Evolutionary conservation across 1,284 basidiomycete species (phyloP).

Genomic region (Ceratobasidium sp.): DNA sequence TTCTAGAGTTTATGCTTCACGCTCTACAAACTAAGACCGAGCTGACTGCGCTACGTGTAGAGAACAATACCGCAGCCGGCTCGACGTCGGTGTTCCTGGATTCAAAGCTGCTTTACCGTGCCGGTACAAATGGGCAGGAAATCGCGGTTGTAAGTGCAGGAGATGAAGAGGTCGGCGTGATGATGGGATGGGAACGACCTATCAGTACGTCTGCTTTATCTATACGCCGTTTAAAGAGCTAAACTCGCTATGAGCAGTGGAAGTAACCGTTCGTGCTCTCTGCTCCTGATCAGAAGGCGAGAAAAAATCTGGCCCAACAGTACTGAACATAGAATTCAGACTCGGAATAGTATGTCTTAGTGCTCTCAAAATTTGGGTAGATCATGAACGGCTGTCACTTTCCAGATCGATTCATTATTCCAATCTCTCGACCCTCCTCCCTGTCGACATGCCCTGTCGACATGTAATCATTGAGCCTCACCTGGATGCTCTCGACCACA

Average conservation of each 20-base stretch:
- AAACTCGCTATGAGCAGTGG: constrained; percentile 32
- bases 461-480: constrained; percentile 98
- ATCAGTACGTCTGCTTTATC: constrained; percentile 69
- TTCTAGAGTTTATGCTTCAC: constrained; percentile 54
- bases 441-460: constrained; percentile 67
- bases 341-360: constrained; percentile 83
- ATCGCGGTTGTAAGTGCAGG: constrained; percentile 81
- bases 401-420: constrained; percentile 85
- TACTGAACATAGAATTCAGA: constrained; percentile 93
- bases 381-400: constrained; percentile 20
- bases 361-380: neutral
- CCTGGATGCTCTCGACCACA: constrained; percentile 86
- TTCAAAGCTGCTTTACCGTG: constrained; percentile 77
- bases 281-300: constrained; percentile 60
- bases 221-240: too few species aligned
- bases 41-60: constrained; percentile 66
- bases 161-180: constrained; percentile 84
- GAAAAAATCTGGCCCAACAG: constrained; percentile 65
- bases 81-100: constrained; percentile 82
- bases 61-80: constrained; percentile 76
- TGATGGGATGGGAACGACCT: constrained; percentile 95
- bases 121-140: constrained; percentile 82
- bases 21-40: constrained; percentile 59
- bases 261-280: constrained; percentile 75
- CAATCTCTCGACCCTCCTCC: constrained; percentile 70